A percentile compares a stretch with the other conserved stretches of the same genome.
These are phyloP conservation scores for Citrus sinensis DNA, from an alignment of 345 rosid genomes.

Conservation along the genomic window DVS_A1.0 CM039168.1:24110001-24110500, in stretches of 20 bases:
- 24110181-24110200: neutral
- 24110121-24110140: no score
- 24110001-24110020: conserved; percentile 64
- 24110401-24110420: no score
- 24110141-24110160: neutral
- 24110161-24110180: neutral
- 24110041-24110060: conserved; percentile 1
- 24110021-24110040: neutral
- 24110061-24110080: neutral
- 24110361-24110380: no score
- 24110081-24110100: neutral
- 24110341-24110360: neutral
- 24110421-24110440: neutral
- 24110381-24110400: no score
- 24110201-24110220: neutral
- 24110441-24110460: neutral
- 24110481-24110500: neutral
- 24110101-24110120: neutral
- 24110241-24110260: neutral
- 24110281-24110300: neutral
- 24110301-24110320: neutral
- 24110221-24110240: neutral
- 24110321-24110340: neutral
- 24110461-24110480: neutral
- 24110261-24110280: neutral